A percentile compares a stretch with the other conserved stretches of the same genome.
Evolutionary conservation across 306 rosid genomes (phyloP).

Genomic region (Cucumis sativus): DNA sequence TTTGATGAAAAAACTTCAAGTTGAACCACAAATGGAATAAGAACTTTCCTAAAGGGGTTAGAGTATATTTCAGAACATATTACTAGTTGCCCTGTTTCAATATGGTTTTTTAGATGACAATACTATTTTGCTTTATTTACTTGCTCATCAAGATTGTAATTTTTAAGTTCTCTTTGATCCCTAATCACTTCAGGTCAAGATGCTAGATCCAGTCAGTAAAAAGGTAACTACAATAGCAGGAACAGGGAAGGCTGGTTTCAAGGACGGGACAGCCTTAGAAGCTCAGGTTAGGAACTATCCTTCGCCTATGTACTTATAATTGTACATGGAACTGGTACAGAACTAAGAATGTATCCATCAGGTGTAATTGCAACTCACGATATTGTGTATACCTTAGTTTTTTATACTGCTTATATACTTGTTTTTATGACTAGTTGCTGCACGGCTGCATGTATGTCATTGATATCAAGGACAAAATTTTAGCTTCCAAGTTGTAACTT

Average conservation of each 20-base stretch:
- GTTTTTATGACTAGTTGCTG: background rate
- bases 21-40: background rate
- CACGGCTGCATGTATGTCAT: background rate
- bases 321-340: background rate
- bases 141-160: background rate
- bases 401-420: background rate
- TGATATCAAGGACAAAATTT: background rate
- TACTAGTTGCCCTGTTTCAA: background rate
- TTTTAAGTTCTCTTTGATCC: background rate
- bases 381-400: background rate
- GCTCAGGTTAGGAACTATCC: constrained; percentile 50
- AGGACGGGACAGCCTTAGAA: constrained; percentile 53
- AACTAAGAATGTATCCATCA: background rate
- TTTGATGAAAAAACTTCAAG: background rate
- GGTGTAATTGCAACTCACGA: background rate
- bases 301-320: background rate
- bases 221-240: constrained; percentile 77
- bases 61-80: background rate
- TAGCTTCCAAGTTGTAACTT: background rate
- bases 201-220: constrained; percentile 63
- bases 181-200: constrained; percentile 58
- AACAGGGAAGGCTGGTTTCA: constrained; percentile 81
- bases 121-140: background rate
- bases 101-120: background rate
- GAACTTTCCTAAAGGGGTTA: background rate